phyloP scores from a whole-genome alignment of 306 rosid species.

The Benincasa hispida region DNA sequence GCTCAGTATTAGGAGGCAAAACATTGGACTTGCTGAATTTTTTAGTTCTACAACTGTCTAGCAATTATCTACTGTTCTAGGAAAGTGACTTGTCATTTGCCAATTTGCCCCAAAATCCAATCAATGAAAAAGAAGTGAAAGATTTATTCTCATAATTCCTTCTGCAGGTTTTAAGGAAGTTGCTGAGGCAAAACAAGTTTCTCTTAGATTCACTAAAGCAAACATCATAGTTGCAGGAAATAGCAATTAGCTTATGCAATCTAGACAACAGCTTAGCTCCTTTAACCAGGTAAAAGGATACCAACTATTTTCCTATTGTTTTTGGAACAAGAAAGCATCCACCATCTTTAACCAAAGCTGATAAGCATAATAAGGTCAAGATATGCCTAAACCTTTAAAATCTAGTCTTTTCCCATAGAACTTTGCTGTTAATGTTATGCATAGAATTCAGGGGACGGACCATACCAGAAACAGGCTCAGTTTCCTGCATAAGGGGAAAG shows the following conservation, averaged over 20 bases:
- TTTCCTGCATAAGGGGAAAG: not conserved
- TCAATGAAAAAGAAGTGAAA: slow-evolving; percentile 32
- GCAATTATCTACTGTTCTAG: slow-evolving; percentile 20
- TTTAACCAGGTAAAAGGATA: not conserved
- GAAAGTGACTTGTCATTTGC: slow-evolving; percentile 39
- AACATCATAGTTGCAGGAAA: not conserved
- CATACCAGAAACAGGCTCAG: not conserved
- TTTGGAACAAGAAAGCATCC: not conserved
- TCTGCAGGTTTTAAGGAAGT: slow-evolving; percentile 30
- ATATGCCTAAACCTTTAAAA: not conserved
- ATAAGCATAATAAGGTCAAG: not conserved
- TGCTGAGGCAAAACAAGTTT: not conserved
- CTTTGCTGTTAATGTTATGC: not conserved
- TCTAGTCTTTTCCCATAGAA: not conserved
- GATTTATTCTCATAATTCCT: slow-evolving; percentile 15
- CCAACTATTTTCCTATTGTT: not conserved
- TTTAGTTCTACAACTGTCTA: not conserved
- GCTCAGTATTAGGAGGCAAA: not conserved
- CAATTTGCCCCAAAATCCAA: slow-evolving; percentile 39
- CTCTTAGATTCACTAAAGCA: not conserved
- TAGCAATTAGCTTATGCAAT: slow-evolving; percentile 1
- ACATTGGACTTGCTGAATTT: not conserved
- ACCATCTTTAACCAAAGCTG: not conserved
- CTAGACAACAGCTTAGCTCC: not conserved
- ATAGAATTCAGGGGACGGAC: not conserved